phyloP scores from a whole-genome alignment of 2,329 filamentous ascomycete genomes.

The Calonectria ilicicola region DNA sequence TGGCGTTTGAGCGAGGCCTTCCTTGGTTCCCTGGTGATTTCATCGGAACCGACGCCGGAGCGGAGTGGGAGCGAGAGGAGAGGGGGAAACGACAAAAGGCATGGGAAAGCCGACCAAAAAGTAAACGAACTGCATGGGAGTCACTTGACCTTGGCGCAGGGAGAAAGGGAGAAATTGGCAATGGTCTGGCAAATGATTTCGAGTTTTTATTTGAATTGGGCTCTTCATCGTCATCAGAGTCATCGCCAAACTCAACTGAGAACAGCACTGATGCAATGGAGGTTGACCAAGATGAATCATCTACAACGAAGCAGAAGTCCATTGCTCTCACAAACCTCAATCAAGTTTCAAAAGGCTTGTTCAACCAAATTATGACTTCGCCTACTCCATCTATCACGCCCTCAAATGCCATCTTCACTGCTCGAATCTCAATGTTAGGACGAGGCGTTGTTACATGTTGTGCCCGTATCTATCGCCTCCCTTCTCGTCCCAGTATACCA shows the following conservation, averaged over 20 bases:
- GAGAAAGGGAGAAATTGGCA: slow-evolving; percentile 84
- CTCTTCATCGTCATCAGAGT: slow-evolving; percentile 2
- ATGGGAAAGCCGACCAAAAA: slow-evolving; percentile 85
- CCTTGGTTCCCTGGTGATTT: slow-evolving; percentile 92
- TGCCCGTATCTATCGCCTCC: slow-evolving; percentile 89
- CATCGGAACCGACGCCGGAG: slow-evolving; percentile 82
- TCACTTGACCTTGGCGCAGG: slow-evolving; percentile 79
- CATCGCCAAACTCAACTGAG: slow-evolving; percentile 33
- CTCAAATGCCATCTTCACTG: slow-evolving; percentile 63
- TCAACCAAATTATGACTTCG: slow-evolving; percentile 45
- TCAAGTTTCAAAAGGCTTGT: slow-evolving; percentile 43
- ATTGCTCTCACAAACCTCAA: slow-evolving; percentile 33
- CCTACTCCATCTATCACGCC: slow-evolving; percentile 42
- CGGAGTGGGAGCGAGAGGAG: slow-evolving; percentile 80
- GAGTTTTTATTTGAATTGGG: slow-evolving; percentile 68
- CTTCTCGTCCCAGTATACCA: slow-evolving; percentile 37
- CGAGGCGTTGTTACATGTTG: slow-evolving; percentile 79
- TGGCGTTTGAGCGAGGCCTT: slow-evolving; percentile 81
- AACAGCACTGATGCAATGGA: slow-evolving; percentile 47
- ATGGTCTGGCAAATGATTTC: slow-evolving; percentile 88
- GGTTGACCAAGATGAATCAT: slow-evolving; percentile 38
- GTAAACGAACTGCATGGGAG: slow-evolving; percentile 82
- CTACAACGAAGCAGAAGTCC: slow-evolving; percentile 3
- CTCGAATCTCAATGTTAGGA: slow-evolving; percentile 74
- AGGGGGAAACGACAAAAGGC: slow-evolving; percentile 77